These are phyloP conservation scores for Wilcoxina mikolae DNA, from an alignment of 495 filamentous ascomycete genomes.

Conservation along the genomic window DNA sequence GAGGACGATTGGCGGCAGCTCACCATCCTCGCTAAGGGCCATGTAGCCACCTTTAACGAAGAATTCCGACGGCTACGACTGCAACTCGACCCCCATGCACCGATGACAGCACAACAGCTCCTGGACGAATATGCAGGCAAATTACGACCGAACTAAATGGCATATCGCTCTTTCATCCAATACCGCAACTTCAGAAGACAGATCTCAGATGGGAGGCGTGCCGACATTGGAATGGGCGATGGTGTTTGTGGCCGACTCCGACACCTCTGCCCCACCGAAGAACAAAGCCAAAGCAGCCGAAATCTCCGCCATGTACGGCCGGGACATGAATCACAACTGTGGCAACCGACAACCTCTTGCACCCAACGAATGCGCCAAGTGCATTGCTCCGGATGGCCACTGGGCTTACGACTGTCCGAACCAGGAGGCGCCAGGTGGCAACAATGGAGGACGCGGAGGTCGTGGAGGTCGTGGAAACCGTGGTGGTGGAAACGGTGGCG, in stretches of 20 bases:
- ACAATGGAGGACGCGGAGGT: background rate
- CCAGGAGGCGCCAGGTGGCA: background rate
- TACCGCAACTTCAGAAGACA: background rate
- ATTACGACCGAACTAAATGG: background rate
- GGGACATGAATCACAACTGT: background rate
- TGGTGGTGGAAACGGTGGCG: background rate
- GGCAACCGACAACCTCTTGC: background rate
- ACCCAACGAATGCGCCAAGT: background rate
- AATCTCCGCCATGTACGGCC: background rate
- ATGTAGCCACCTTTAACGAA: background rate
- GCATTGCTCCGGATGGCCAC: background rate
- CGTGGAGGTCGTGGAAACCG: background rate
- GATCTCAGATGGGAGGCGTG: background rate
- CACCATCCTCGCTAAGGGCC: background rate
- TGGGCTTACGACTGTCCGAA: background rate
- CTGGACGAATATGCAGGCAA: background rate
- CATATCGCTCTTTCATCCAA: background rate
- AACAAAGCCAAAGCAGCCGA: background rate
- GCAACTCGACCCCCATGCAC: background rate
- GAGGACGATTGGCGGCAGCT: background rate
- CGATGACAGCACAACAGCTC: background rate
- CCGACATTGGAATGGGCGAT: background rate
- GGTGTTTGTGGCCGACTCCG: background rate
- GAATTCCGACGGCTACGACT: background rate
- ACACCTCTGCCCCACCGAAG: background rate